Evolutionary conservation across 1,284 basidiomycete species (phyloP).

Genomic region (Ustilago nuda): DNA sequence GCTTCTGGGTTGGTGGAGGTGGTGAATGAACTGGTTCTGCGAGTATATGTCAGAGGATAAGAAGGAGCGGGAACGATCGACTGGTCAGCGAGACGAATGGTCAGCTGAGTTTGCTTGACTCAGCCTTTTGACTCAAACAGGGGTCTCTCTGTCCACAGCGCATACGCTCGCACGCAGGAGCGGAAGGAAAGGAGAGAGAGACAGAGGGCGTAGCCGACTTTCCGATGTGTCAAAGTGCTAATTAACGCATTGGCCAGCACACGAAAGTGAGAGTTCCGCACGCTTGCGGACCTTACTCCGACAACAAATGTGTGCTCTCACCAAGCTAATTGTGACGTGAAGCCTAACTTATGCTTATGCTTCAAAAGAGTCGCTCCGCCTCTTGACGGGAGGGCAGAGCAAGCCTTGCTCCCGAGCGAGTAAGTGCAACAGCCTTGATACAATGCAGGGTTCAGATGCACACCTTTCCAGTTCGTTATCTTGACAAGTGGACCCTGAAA

Average conservation of each 20-base stretch:
- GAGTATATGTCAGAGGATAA: neutral
- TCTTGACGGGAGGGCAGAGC: neutral
- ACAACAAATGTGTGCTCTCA: neutral
- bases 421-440: neutral
- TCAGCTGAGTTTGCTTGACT: slow-evolving; percentile 4
- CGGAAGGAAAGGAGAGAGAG: neutral
- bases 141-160: slow-evolving; percentile 1
- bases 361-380: neutral
- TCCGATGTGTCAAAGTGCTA: slow-evolving; percentile 26
- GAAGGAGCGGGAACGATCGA: neutral
- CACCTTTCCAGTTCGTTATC: slow-evolving; percentile 22
- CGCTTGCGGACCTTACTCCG: neutral
- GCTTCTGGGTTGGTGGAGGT: neutral
- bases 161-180: neutral
- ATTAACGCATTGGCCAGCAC: slow-evolving; percentile 11
- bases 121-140: slow-evolving; percentile 13
- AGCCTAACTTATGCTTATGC: neutral
- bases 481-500: slow-evolving; percentile 35
- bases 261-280: neutral
- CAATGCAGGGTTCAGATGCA: slow-evolving; percentile 35
- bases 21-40: neutral
- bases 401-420: neutral
- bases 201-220: slow-evolving; percentile 18
- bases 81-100: neutral
- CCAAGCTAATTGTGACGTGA: neutral